Percentiles rank a stretch among this genome's conserved stretches.
phyloP scores from a whole-genome alignment of 257 asterid genomes.

The Nicotiana knightiana region DNA sequence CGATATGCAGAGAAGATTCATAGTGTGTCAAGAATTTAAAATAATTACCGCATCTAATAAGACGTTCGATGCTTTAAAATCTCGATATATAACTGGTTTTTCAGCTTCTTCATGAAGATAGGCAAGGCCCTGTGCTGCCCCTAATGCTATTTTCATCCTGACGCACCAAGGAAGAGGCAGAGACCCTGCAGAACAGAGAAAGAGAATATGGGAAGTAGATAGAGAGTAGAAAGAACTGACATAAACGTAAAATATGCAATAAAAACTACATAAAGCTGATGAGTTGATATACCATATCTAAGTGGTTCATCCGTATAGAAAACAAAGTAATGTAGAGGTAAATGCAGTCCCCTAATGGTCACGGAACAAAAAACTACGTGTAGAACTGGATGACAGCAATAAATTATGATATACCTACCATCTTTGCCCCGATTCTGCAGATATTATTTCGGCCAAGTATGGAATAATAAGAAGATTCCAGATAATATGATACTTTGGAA shows the following conservation, averaged over 20 bases:
- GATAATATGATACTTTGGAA: background rate
- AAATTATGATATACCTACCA: background rate
- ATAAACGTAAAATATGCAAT: background rate
- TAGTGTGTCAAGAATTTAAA: constrained; percentile 14
- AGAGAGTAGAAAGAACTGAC: background rate
- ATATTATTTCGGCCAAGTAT: background rate
- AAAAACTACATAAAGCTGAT: background rate
- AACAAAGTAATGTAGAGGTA: background rate
- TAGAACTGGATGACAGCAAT: background rate
- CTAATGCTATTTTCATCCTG: constrained; percentile 66
- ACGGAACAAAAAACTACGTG: background rate
- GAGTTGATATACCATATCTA: background rate
- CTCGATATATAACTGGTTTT: constrained; percentile 66
- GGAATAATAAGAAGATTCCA: background rate
- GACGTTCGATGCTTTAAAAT: constrained; percentile 69
- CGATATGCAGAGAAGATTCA: background rate
- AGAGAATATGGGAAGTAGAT: background rate
- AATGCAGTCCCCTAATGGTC: background rate
- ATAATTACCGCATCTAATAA: constrained; percentile 51
- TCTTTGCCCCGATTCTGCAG: background rate
- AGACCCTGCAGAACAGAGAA: constrained; percentile 38
- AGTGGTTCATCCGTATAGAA: background rate
- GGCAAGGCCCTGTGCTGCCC: constrained; percentile 82
- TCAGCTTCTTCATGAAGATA: constrained; percentile 84
- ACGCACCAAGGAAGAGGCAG: constrained; percentile 69